Conservation (phyloP, 345 rosid genomes). For the Salix udensis region DNA sequence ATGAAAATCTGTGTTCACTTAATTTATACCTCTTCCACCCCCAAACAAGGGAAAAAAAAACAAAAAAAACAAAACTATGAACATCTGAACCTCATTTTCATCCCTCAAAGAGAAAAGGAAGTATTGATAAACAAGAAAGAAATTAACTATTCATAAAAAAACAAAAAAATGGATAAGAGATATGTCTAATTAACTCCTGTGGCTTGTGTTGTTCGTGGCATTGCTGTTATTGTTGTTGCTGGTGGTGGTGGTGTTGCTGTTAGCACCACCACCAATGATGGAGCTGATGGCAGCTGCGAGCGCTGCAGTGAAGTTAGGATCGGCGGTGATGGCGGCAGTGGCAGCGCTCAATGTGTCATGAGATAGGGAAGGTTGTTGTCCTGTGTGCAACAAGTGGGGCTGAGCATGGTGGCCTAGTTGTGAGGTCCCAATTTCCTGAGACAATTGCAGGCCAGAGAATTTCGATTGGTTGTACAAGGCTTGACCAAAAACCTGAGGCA, state of each 20-base stretch:
- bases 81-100: conserved; percentile 27
- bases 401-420: conserved; percentile 36
- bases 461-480: conserved; percentile 75
- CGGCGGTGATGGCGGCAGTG: conserved; percentile 82
- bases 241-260: conserved; percentile 24
- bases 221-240: conserved; percentile 5
- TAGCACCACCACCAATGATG: conserved; percentile 60
- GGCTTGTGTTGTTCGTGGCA: conserved; percentile 28
- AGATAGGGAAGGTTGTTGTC: conserved; percentile 23
- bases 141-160: not conserved
- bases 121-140: not conserved
- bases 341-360: conserved; percentile 64
- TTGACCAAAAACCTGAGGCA: conserved; percentile 69
- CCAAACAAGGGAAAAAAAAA: not conserved
- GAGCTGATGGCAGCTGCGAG: conserved; percentile 86
- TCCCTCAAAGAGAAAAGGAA: conserved; percentile 13
- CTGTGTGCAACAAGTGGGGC: conserved; percentile 10
- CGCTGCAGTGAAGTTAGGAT: conserved; percentile 92
- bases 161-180: not conserved
- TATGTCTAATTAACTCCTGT: conserved; percentile 19
- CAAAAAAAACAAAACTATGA: conserved; percentile 21
- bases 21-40: conserved; percentile 3
- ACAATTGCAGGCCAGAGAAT: conserved; percentile 81
- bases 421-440: conserved; percentile 43
- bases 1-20: conserved; percentile 19